These are phyloP conservation scores for Rhizopogon sp. DNA, from an alignment of 768 basidiomycete genomes.

Conservation along the genomic window DNA sequence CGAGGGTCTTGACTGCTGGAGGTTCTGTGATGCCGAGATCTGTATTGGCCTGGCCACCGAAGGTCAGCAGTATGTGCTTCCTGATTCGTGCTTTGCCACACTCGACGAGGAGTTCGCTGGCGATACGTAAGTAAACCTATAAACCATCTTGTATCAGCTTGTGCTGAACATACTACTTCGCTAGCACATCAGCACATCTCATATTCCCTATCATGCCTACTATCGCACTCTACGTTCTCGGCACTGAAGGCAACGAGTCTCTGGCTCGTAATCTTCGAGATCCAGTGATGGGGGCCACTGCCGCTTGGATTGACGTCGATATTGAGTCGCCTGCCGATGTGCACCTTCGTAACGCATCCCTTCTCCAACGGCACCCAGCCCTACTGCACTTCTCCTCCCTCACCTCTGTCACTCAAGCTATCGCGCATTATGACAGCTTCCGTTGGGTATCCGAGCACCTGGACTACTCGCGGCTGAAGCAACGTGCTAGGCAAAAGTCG, in stretches of 20 bases:
- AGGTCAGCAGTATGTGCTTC: slow-evolving; percentile 52
- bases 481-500: slow-evolving; percentile 54
- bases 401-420: slow-evolving; percentile 44
- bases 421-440: slow-evolving; percentile 54
- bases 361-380: slow-evolving; percentile 48
- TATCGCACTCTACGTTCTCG: slow-evolving; percentile 49
- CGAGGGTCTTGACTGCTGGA: slow-evolving; percentile 39
- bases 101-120: slow-evolving; percentile 43
- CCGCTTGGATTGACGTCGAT: slow-evolving; percentile 41
- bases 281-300: slow-evolving; percentile 12
- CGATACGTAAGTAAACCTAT: slow-evolving; percentile 19
- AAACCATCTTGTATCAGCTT: slow-evolving; percentile 1
- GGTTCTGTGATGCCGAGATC: slow-evolving; percentile 42
- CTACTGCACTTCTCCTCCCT: slow-evolving; percentile 51
- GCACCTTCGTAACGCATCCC: slow-evolving; percentile 55
- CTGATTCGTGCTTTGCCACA: slow-evolving; percentile 49
- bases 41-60: slow-evolving; percentile 50
- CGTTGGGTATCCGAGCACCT: slow-evolving; percentile 49
- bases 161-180: neutral
- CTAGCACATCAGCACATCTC: slow-evolving; percentile 42
- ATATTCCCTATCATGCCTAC: slow-evolving; percentile 55
- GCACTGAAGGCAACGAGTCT: slow-evolving; percentile 20
- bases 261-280: slow-evolving; percentile 9
- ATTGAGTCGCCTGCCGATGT: slow-evolving; percentile 49
- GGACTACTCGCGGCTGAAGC: slow-evolving; percentile 51